phyloP scores from a whole-genome alignment of 495 filamentous ascomycete genomes.

The Hypoxylon lienhwacheense region DNA sequence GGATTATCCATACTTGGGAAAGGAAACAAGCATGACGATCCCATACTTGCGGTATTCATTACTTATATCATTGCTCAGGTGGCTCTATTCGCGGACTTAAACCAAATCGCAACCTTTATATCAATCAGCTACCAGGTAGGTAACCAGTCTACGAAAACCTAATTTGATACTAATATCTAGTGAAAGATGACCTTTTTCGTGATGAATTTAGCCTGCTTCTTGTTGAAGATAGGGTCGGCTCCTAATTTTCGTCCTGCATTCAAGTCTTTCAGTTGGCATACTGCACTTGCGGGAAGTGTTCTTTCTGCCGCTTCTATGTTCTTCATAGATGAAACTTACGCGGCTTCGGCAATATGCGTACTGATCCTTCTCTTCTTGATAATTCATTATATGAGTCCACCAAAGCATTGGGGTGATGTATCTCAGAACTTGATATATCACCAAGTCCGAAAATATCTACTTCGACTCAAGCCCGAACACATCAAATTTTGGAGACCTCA shows the following conservation, averaged over 20 bases:
- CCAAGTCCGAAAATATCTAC: slow-evolving; percentile 84
- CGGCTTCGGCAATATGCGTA: slow-evolving; percentile 71
- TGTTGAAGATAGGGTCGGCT: slow-evolving; percentile 89
- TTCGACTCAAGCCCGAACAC: slow-evolving; percentile 81
- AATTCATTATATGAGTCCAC: slow-evolving; percentile 82
- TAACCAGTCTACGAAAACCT: slow-evolving; percentile 26
- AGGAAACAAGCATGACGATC: slow-evolving; percentile 77
- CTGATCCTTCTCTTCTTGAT: slow-evolving; percentile 76
- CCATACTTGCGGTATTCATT: slow-evolving; percentile 72
- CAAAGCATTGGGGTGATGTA: slow-evolving; percentile 89
- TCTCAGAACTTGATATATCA: slow-evolving; percentile 89
- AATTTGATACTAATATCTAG: background rate
- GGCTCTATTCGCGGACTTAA: slow-evolving; percentile 82
- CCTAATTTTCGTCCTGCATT: slow-evolving; percentile 89
- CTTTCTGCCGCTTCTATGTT: slow-evolving; percentile 81
- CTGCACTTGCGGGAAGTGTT: slow-evolving; percentile 71
- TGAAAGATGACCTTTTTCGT: slow-evolving; percentile 68
- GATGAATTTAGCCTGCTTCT: slow-evolving; percentile 83
- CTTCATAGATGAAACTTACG: slow-evolving; percentile 84
- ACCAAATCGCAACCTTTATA: slow-evolving; percentile 84
- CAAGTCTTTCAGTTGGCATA: slow-evolving; percentile 85
- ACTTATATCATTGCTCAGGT: slow-evolving; percentile 77
- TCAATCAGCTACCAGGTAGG: slow-evolving; percentile 87
- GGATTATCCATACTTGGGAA: slow-evolving; percentile 74
- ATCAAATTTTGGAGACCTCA: slow-evolving; percentile 92